Conservation (phyloP, 2,329 filamentous ascomycete species). For the Corniculantispora saksenae region DNA sequence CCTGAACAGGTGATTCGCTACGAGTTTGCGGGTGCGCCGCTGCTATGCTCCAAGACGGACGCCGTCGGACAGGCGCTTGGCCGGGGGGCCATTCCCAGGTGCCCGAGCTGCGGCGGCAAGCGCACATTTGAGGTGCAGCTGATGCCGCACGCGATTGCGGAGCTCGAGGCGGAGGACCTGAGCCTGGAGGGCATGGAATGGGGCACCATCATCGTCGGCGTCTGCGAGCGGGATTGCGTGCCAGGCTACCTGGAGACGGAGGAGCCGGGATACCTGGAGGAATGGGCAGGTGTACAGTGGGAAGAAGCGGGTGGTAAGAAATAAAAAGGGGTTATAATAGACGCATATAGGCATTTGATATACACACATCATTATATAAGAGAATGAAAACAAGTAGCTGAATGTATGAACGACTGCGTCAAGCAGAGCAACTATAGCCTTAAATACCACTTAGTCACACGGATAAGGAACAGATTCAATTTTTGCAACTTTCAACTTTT, state of each 20-base stretch:
- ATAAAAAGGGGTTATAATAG: constrained; percentile 21
- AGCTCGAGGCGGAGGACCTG: constrained; percentile 77
- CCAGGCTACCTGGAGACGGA: constrained; percentile 58
- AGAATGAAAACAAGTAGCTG: neutral
- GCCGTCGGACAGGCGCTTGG: constrained; percentile 66
- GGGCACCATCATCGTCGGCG: constrained; percentile 87
- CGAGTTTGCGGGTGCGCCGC: constrained; percentile 69
- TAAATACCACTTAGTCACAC: neutral
- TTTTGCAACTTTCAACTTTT: constrained; percentile 15
- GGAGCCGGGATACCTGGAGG: constrained; percentile 78
- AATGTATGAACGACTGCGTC: no score
- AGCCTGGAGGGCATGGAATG: constrained; percentile 91
- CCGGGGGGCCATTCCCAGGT: constrained; percentile 65
- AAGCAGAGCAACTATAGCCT: no score
- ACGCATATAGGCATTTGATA: constrained; percentile 21
- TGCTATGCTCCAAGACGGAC: constrained; percentile 82
- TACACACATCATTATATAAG: constrained; percentile 22
- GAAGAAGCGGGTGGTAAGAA: constrained; percentile 65
- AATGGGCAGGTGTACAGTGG: constrained; percentile 99
- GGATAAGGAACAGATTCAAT: neutral
- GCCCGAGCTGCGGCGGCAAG: constrained; percentile 70
- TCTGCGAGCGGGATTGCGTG: constrained; percentile 79
- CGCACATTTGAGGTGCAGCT: constrained; percentile 91
- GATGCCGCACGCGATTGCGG: constrained; percentile 84
- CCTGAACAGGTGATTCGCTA: constrained; percentile 82